Percentiles rank a stretch among this genome's conserved stretches.
phyloP scores from a whole-genome alignment of 441 rosid species.

The Isatis lusitanica region DNA sequence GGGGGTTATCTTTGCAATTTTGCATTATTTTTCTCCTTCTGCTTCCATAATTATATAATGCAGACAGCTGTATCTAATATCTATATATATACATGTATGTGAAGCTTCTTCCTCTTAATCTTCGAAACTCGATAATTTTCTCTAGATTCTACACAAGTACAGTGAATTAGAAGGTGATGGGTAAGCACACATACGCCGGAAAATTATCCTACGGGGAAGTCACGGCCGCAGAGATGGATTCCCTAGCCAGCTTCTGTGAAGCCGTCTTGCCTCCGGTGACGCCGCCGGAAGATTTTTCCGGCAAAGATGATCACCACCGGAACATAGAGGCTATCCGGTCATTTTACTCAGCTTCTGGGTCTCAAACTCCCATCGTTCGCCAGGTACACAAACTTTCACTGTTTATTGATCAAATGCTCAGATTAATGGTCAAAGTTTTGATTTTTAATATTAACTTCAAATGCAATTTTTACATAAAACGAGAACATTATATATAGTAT shows the following conservation, averaged over 20 bases:
- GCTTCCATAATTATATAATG: not conserved
- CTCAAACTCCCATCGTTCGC: conserved; percentile 47
- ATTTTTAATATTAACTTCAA: not conserved
- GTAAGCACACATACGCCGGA: conserved; percentile 9
- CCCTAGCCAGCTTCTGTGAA: conserved; percentile 56
- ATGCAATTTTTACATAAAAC: too few relatives aligned
- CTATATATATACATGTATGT: not conserved
- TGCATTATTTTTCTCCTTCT: not conserved
- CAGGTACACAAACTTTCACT: conserved; percentile 44
- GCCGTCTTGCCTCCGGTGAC: conserved; percentile 58
- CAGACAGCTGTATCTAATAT: conserved; percentile 17
- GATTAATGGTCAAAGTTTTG: not conserved
- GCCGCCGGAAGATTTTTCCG: not conserved
- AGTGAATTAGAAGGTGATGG: conserved; percentile 16
- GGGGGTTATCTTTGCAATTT: conserved; percentile 23
- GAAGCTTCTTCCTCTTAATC: not conserved
- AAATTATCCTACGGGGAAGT: conserved; percentile 32
- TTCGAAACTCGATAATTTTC: not conserved
- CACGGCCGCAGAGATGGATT: conserved; percentile 52
- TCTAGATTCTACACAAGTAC: not conserved
- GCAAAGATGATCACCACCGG: conserved; percentile 15
- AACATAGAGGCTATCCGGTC: conserved; percentile 40
- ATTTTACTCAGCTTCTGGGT: conserved; percentile 57
- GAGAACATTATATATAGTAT: too few relatives aligned
- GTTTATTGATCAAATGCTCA: not conserved